Evolutionary conservation across 2,329 filamentous ascomycete genomes (phyloP).

Genomic region (Camillea tinctor): DNA sequence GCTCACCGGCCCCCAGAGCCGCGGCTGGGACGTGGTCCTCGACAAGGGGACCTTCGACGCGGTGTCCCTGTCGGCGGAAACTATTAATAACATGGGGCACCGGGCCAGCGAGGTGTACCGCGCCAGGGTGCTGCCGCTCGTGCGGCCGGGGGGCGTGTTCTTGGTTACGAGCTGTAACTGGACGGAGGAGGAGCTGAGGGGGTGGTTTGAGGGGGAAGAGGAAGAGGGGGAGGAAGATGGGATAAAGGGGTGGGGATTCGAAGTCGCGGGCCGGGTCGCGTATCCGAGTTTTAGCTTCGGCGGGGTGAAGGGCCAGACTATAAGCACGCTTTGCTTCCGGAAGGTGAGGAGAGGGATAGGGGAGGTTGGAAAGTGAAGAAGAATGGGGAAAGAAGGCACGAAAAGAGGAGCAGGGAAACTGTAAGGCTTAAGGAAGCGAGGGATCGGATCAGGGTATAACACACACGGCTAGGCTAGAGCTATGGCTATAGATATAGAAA

Average conservation of each 20-base stretch:
- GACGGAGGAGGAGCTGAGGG: conserved; percentile 82
- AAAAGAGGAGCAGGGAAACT: conserved; percentile 28
- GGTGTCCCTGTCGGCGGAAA: conserved; percentile 70
- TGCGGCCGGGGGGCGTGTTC: conserved; percentile 70
- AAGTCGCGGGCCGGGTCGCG: conserved; percentile 65
- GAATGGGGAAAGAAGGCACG: conserved; percentile 1
- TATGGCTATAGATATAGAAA: no score
- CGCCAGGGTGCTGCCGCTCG: conserved; percentile 63
- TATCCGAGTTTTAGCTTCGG: conserved; percentile 91
- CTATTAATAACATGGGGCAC: no score
- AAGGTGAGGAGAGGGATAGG: conserved; percentile 31
- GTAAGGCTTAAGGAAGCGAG: no score
- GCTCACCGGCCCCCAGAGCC: conserved; percentile 20
- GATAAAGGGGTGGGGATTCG: conserved; percentile 45
- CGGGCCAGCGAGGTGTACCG: conserved; percentile 73
- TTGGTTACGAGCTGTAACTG: conserved; percentile 97
- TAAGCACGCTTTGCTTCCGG: conserved; percentile 82
- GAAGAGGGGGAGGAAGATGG: conserved; percentile 21
- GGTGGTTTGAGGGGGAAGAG: conserved; percentile 66
- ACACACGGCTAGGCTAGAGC: no score
- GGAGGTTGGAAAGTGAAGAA: conserved; percentile 1
- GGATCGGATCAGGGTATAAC: no score
- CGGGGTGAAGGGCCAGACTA: conserved; percentile 81
- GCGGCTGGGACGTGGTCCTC: conserved; percentile 84
- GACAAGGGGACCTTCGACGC: conserved; percentile 99